A percentile compares a stretch with the other conserved stretches of the same genome.
These are phyloP conservation scores for Euphrasia confusa DNA, from an alignment of 257 asterid genomes.

Conservation along the genomic window DNA sequence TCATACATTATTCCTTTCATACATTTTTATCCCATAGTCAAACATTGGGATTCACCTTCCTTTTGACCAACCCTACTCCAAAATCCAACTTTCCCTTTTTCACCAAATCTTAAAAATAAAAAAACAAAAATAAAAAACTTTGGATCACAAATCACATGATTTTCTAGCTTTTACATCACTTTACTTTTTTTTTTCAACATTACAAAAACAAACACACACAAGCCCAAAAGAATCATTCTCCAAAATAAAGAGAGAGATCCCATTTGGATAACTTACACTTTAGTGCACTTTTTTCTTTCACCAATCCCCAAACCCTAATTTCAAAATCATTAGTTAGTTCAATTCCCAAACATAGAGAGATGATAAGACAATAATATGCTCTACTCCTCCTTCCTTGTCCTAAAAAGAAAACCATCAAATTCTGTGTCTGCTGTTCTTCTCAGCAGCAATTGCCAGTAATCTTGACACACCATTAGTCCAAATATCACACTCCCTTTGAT, in stretches of 20 bases:
- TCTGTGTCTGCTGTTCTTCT: constrained; percentile 54
- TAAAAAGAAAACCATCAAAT: constrained; percentile 31
- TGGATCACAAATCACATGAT: constrained; percentile 34
- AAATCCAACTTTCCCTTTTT: too few species aligned
- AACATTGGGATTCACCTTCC: constrained; percentile 17
- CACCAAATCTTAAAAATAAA: not conserved
- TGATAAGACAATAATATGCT: not conserved
- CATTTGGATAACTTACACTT: constrained; percentile 31
- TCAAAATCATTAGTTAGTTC: constrained; percentile 32
- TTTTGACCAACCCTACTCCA: constrained; percentile 41
- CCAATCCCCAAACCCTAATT: constrained; percentile 36
- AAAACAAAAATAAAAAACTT: constrained; percentile 29
- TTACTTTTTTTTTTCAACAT: constrained; percentile 23
- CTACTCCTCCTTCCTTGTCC: not conserved
- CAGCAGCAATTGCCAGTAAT: constrained; percentile 68
- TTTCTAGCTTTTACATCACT: constrained; percentile 43
- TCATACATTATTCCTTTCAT: too few species aligned
- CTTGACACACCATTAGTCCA: constrained; percentile 98
- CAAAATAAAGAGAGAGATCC: constrained; percentile 29
- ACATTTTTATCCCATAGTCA: too few species aligned
- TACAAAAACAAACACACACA: constrained; percentile 28
- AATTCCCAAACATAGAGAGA: constrained; percentile 12
- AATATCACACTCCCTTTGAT: constrained; percentile 75
- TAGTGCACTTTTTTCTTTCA: not conserved
- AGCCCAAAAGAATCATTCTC: constrained; percentile 36